Evolutionary conservation across 1,139 yeast species (phyloP), one percentile per base, ranked within the genome.

Genomic region (Arxiozyma heterogenica): DNA sequence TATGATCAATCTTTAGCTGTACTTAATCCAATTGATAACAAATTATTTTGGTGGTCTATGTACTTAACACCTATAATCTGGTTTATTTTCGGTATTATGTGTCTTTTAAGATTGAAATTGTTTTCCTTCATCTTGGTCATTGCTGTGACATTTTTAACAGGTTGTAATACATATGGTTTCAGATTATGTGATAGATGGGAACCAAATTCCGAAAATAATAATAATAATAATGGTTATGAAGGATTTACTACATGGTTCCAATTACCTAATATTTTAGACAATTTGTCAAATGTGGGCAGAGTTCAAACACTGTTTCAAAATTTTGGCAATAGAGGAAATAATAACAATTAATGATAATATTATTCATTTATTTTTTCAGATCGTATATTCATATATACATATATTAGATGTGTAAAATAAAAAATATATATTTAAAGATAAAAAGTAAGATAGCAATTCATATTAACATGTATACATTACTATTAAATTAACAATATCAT

Each of bases 1-100:
- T 67, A 64, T 42, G 59, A 62, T 1, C 59, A 61, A 18, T 50
- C 41, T 1, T 41, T 41, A 3, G 67, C 65, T 7, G 81, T 84
- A 60, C 86, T 91, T 62, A 93, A 91, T 64, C 96, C 96, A 38
- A 87, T 93, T 51, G 98, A 93, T 67, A 84, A 95, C 8, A 85
- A 83, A 62, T 79, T 88, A 54, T 93, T 93, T 66, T 93, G 98
- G 98, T 61, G 81, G 51, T 75, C 90, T 49, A 68, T 87, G 48
- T 93, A 93, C 64, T 73, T 77, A 1, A 80, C 88, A 17, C 97
- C 98, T 0, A 78, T 78, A 0, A 72, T 80, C 1, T 93, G 98
- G 98, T 66, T 73, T 1, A 75, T 82, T 1, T 74, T 91, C 59
- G 96, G 86, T 0, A 58, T 91, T 1, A 68, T 91, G 63, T 95